Evolutionary conservation across 73 alveolate species (phyloP).

Genomic region (Paraurostyla sp.): DNA sequence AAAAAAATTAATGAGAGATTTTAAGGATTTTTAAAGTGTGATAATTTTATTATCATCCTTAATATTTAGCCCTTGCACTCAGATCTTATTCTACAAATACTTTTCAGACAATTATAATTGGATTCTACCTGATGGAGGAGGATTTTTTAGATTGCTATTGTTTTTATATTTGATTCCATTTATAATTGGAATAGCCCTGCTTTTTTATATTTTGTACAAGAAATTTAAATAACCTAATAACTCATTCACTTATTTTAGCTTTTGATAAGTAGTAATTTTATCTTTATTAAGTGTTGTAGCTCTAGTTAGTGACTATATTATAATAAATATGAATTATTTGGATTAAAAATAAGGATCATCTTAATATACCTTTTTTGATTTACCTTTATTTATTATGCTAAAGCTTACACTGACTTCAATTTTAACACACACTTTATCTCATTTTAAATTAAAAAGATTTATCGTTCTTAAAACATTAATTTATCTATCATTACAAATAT

Average conservation of each 20-base stretch:
- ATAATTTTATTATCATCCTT: not conserved
- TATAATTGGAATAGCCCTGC: not conserved
- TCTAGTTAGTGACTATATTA: not conserved
- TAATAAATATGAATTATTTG: too few species aligned
- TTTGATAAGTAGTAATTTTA: not conserved
- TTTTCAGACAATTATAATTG: not conserved
- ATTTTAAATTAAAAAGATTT: not conserved
- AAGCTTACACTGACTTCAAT: not conserved
- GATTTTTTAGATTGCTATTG: not conserved
- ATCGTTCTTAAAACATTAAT: not conserved
- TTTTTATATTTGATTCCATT: slow-evolving; percentile 7
- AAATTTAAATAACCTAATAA: not conserved
- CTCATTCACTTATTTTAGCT: not conserved
- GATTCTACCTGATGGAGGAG: not conserved
- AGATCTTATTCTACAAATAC: not conserved
- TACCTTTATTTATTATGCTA: not conserved
- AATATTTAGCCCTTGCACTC: not conserved
- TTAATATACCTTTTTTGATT: too few species aligned
- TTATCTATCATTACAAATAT: not conserved
- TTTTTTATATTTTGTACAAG: not conserved
- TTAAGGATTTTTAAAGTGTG: not conserved
- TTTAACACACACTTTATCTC: not conserved
- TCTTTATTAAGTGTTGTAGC: not conserved
- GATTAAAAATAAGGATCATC: too few species aligned
- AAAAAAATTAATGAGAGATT: not conserved